phyloP scores from a whole-genome alignment of 2,329 filamentous ascomycete genomes.

The Neonectria sp. region DNA sequence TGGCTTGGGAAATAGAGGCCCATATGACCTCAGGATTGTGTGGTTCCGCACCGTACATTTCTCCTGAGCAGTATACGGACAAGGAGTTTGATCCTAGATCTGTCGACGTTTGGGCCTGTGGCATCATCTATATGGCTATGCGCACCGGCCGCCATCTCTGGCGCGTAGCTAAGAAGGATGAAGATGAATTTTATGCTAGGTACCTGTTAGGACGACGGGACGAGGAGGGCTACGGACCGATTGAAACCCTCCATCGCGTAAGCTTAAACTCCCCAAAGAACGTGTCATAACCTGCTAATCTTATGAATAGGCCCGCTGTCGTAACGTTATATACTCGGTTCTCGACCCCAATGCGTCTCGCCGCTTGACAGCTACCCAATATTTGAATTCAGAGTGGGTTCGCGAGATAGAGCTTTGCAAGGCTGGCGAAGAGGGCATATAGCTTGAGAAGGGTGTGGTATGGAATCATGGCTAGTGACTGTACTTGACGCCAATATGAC shows the following conservation, averaged over 20 bases:
- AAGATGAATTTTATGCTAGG: conserved; percentile 96
- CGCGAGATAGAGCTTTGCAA: conserved; percentile 97
- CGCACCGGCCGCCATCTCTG: conserved; percentile 94
- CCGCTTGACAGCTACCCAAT: conserved; percentile 81
- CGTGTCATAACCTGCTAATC: conserved; percentile 59
- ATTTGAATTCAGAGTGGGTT: conserved; percentile 77
- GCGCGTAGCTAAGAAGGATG: conserved; percentile 94
- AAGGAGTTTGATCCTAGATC: conserved; percentile 96
- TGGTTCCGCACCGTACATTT: conserved; percentile 96
- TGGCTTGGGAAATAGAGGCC: conserved; percentile 98
- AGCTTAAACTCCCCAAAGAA: too few species aligned
- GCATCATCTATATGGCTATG: conserved; percentile 99
- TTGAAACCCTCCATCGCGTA: conserved; percentile 94
- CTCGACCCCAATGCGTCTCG: conserved; percentile 93
- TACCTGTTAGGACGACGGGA: conserved; percentile 94
- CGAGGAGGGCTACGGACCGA: conserved; percentile 95
- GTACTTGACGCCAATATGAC: too few species aligned
- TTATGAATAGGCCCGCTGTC: conserved; percentile 83
- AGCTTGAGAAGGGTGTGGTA: too few species aligned
- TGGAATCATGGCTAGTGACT: too few species aligned
- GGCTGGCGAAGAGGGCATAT: conserved; percentile 85
- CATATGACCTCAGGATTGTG: conserved; percentile 98
- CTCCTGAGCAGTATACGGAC: conserved; percentile 95
- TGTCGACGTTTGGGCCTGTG: conserved; percentile 97
- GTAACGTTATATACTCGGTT: conserved; percentile 99